These are phyloP conservation scores for Falciphora oryzae DNA, from an alignment of 2,329 filamentous ascomycete species.

Conservation along the genomic window DNA sequence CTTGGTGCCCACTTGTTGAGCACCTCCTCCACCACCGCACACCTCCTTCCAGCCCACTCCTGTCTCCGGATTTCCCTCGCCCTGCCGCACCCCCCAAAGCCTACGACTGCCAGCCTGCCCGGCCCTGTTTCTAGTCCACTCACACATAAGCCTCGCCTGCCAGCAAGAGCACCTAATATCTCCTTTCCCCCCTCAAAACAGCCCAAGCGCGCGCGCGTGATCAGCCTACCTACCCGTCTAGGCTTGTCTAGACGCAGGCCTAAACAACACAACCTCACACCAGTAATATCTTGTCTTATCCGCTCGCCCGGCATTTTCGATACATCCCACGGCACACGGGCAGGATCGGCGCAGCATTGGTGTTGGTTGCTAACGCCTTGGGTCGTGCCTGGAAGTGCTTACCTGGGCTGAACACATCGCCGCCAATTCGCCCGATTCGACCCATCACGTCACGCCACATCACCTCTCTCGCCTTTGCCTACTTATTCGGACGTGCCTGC, in stretches of 20 bases:
- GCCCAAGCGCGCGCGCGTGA: background rate
- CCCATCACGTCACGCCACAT: background rate
- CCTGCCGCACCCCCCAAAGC: background rate
- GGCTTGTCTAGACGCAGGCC: background rate
- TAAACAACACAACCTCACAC: background rate
- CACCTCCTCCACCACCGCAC: background rate
- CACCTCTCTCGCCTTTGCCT: background rate
- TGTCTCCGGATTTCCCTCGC: background rate
- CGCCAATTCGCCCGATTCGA: background rate
- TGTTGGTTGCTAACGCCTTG: background rate
- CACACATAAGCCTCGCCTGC: background rate
- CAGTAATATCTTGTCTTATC: background rate
- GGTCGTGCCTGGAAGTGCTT: background rate
- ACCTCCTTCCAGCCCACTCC: background rate
- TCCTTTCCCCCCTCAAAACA: background rate
- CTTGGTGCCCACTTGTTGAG: slow-evolving; percentile 1
- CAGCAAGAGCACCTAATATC: background rate
- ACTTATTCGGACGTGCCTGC: background rate
- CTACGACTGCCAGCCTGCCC: background rate
- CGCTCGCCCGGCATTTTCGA: background rate
- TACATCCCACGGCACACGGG: background rate
- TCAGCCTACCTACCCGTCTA: background rate
- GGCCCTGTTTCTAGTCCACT: background rate
- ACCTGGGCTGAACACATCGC: background rate
- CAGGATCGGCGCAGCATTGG: background rate